Evolutionary conservation across 345 rosid genomes (phyloP).

Genomic region (Salix brachista): DNA sequence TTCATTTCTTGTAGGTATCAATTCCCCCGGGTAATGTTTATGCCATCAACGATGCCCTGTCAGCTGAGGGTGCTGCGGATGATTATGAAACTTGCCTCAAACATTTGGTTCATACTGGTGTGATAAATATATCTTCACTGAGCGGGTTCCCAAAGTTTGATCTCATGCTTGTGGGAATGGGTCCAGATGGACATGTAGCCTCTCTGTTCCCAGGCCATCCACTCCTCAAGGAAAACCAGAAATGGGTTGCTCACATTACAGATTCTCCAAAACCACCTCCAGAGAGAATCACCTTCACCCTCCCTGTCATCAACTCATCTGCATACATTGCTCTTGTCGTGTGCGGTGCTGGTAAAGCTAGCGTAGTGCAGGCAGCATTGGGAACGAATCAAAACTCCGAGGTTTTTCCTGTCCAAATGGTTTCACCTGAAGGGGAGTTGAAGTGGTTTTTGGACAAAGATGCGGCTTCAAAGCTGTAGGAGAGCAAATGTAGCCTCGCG

Average conservation of each 20-base stretch:
- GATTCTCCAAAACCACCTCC: constrained; percentile 92
- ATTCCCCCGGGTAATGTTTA: constrained; percentile 60
- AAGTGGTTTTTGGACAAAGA: not conserved
- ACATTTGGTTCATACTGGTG: constrained; percentile 40
- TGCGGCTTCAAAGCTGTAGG: constrained; percentile 58
- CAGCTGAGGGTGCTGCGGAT: constrained; percentile 82
- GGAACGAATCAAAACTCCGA: constrained; percentile 32
- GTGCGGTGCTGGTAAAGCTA: constrained; percentile 63
- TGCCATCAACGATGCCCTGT: constrained; percentile 69
- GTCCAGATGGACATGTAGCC: constrained; percentile 45
- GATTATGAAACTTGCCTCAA: constrained; percentile 75
- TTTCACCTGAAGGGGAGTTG: not conserved
- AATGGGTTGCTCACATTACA: constrained; percentile 64
- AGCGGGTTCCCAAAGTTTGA: constrained; percentile 78
- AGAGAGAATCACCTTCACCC: constrained; percentile 74
- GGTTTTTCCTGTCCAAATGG: constrained; percentile 9
- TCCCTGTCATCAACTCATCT: constrained; percentile 83
- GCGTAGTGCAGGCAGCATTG: constrained; percentile 48
- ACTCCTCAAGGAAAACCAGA: constrained; percentile 56
- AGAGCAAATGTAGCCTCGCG: not conserved
- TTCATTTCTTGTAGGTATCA: constrained; percentile 44
- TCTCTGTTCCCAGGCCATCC: constrained; percentile 77
- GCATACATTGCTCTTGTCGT: constrained; percentile 68
- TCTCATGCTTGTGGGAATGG: constrained; percentile 1
- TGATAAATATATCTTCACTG: constrained; percentile 33